Conservation (phyloP, 2,329 filamentous ascomycete genomes). For the Sodiomyces alkalinus region DNA sequence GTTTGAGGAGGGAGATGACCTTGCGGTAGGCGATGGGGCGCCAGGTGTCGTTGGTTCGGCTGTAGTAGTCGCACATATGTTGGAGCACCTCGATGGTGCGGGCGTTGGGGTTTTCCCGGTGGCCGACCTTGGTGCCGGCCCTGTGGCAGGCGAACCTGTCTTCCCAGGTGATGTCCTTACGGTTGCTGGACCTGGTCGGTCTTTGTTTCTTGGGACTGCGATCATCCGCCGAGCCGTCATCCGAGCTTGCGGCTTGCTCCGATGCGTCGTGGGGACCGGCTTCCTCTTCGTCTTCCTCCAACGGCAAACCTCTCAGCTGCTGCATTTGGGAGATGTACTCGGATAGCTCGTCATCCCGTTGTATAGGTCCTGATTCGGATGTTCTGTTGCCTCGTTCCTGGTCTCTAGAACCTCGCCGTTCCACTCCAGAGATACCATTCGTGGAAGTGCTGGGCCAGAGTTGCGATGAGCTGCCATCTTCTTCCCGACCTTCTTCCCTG, state of each 20-base stretch:
- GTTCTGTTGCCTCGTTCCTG: too few relatives aligned
- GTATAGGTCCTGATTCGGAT: too few relatives aligned
- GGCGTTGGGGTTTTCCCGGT: conserved; percentile 50
- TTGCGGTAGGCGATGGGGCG: conserved; percentile 61
- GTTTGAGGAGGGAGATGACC: conserved; percentile 57
- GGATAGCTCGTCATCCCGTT: conserved; percentile 39
- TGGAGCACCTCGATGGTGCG: conserved; percentile 63
- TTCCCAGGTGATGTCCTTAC: conserved; percentile 21
- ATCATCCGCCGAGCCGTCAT: conserved; percentile 13
- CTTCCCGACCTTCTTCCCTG: too few relatives aligned
- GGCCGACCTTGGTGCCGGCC: conserved; percentile 28
- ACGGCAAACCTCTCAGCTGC: conserved; percentile 41
- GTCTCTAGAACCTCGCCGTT: too few relatives aligned
- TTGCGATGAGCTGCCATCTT: too few relatives aligned
- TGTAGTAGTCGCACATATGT: conserved; percentile 67
- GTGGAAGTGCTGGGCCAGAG: too few relatives aligned
- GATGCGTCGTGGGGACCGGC: conserved; percentile 10
- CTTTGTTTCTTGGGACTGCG: conserved; percentile 11
- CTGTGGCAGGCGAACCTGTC: conserved; percentile 39
- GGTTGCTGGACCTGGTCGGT: conserved; percentile 9
- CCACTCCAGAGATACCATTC: too few relatives aligned
- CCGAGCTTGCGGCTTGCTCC: conserved; percentile 7
- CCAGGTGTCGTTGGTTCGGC: conserved; percentile 62
- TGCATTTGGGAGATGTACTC: conserved; percentile 48
- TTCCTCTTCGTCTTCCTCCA: conserved; percentile 34